A percentile compares a stretch with the other conserved stretches of the same genome.
Conservation (phyloP, 2,329 filamentous ascomycete species). For the Truncatella angustata region DNA sequence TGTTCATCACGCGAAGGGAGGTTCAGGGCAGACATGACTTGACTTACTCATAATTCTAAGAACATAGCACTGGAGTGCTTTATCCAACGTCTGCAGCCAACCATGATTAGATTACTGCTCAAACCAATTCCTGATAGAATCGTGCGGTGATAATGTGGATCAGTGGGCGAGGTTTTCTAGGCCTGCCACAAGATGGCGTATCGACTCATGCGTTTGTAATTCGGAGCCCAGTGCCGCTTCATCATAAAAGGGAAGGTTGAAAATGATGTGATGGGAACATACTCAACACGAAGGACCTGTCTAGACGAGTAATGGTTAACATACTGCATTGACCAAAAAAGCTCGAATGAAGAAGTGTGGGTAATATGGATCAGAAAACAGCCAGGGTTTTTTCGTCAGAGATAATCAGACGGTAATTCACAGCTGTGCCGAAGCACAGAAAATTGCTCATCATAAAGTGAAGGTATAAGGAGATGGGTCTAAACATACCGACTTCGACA, state of each 20-base stretch:
- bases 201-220: slow-evolving; percentile 68
- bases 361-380: slow-evolving; percentile 48
- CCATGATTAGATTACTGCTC: not conserved
- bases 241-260: slow-evolving; percentile 55
- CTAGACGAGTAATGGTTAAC: slow-evolving; percentile 4
- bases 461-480: not conserved
- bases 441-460: slow-evolving; percentile 62
- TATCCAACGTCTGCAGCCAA: not conserved
- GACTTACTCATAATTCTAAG: too few species aligned
- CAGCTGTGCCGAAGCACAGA: slow-evolving; percentile 72
- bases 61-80: too few species aligned
- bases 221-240: slow-evolving; percentile 99
- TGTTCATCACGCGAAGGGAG: slow-evolving; percentile 42
- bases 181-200: slow-evolving; percentile 93
- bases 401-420: slow-evolving; percentile 92
- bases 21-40: not conserved
- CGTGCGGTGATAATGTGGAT: slow-evolving; percentile 35
- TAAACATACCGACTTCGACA: not conserved
- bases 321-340: too few species aligned
- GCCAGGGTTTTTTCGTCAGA: slow-evolving; percentile 80
- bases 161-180: slow-evolving; percentile 99
- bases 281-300: slow-evolving; percentile 12
- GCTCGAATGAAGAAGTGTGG: too few species aligned
- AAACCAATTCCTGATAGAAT: too few species aligned
- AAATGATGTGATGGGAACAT: slow-evolving; percentile 24